These are phyloP conservation scores for Juncus effusus DNA, from an alignment of 176 grass and related monocot species.

Conservation along the genomic window DNA sequence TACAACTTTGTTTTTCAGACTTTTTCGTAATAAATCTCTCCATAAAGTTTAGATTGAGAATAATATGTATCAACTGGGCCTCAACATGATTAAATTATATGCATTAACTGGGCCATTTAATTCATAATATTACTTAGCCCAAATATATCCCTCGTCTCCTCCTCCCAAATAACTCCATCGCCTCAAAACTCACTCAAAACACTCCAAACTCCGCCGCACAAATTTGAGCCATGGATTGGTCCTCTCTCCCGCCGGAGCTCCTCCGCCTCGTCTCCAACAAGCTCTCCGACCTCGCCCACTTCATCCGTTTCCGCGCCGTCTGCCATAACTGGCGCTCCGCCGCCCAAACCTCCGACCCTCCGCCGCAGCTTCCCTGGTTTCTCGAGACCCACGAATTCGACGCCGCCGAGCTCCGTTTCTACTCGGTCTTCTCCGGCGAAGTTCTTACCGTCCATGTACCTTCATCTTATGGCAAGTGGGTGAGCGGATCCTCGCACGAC, in stretches of 20 bases:
- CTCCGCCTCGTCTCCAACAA: slow-evolving; percentile 13
- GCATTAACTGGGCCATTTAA: too few relatives aligned
- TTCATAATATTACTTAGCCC: too few relatives aligned
- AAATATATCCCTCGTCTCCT: too few relatives aligned
- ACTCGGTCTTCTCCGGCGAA: background rate
- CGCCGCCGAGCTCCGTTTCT: background rate
- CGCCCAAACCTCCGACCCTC: background rate
- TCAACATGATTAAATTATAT: too few relatives aligned
- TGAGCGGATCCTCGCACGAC: slow-evolving; percentile 4
- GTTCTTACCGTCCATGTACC: background rate
- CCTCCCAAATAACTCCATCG: too few relatives aligned
- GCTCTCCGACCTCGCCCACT: background rate
- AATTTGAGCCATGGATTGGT: slow-evolving; percentile 9
- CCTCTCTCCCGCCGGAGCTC: background rate
- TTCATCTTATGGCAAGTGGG: background rate
- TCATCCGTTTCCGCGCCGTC: slow-evolving; percentile 4
- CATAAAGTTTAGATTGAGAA: too few relatives aligned
- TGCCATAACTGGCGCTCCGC: background rate
- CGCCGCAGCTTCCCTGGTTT: slow-evolving; percentile 20
- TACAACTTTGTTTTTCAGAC: too few relatives aligned
- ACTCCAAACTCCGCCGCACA: background rate
- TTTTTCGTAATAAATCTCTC: too few relatives aligned
- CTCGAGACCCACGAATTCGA: background rate
- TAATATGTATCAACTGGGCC: too few relatives aligned
- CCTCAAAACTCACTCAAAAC: too few relatives aligned